These are phyloP conservation scores for Coemansia sp. DNA, from an alignment of 371 early-diverging fungal species.

Conservation along the genomic window DNA sequence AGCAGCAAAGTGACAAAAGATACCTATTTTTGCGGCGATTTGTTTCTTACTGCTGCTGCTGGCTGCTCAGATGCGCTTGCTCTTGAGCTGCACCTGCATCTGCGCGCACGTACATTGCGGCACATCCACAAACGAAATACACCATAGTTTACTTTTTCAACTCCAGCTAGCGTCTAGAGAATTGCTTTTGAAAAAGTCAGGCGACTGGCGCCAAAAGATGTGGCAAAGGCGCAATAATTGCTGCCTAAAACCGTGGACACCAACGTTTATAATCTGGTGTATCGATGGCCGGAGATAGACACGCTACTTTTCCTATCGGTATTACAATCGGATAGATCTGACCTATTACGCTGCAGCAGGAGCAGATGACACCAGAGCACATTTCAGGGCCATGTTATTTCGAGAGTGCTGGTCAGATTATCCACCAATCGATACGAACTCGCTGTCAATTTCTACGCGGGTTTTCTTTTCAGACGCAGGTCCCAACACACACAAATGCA, in stretches of 20 bases:
- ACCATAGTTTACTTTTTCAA: not conserved
- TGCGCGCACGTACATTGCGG: not conserved
- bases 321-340: not conserved
- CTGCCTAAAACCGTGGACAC: not conserved
- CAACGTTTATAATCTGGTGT: not conserved
- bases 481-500: not conserved
- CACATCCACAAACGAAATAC: not conserved
- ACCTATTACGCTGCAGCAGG: not conserved
- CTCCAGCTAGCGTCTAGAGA: not conserved
- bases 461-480: not conserved
- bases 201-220: no score
- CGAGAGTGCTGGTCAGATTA: not conserved
- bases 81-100: not conserved
- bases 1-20: not conserved
- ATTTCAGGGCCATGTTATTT: not conserved
- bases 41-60: no score
- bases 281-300: not conserved
- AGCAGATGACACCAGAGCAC: not conserved
- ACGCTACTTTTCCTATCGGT: not conserved
- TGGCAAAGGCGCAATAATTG: not conserved
- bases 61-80: not conserved
- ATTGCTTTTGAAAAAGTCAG: no score
- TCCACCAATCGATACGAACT: conserved; percentile 7
- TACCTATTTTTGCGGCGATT: no score
- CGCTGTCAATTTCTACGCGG: conserved; percentile 6